A percentile compares a stretch with the other conserved stretches of the same genome.
Conservation (phyloP, 208 protist species). For the Plasmodiophora brassicae region DNA sequence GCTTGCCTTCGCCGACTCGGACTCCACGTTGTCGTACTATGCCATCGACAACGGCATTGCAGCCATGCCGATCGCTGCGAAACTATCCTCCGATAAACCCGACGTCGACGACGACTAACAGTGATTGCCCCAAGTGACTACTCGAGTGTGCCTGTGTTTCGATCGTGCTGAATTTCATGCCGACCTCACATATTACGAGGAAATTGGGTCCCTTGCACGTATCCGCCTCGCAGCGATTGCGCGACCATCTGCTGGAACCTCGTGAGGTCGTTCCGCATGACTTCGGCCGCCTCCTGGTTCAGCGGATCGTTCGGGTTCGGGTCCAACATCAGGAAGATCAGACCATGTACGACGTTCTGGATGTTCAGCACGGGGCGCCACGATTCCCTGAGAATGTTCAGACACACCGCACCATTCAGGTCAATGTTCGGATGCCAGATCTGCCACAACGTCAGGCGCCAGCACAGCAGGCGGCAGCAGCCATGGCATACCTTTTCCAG, state of each 20-base stretch:
- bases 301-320: constrained; percentile 43
- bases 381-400: constrained; percentile 35
- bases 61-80: neutral
- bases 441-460: neutral
- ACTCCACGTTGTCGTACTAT: neutral
- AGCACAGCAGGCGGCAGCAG: neutral
- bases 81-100: neutral
- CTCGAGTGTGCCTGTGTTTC: too few relatives aligned
- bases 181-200: neutral
- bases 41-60: neutral
- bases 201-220: constrained; percentile 24
- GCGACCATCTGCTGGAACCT: neutral
- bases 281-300: constrained; percentile 43
- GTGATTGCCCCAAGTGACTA: too few relatives aligned
- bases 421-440: constrained; percentile 38
- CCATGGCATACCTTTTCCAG: constrained; percentile 44
- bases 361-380: constrained; percentile 38
- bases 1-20: neutral
- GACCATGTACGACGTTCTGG: constrained; percentile 41
- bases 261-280: constrained; percentile 37
- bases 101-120: neutral
- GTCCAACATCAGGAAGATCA: constrained; percentile 38
- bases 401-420: constrained; percentile 24
- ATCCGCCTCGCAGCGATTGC: constrained; percentile 9
- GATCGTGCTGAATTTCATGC: neutral